A percentile compares a stretch with the other conserved stretches of the same genome.
Conservation (phyloP, 1,284 basidiomycete genomes). For the Exsudoporus floridanus region DNA sequence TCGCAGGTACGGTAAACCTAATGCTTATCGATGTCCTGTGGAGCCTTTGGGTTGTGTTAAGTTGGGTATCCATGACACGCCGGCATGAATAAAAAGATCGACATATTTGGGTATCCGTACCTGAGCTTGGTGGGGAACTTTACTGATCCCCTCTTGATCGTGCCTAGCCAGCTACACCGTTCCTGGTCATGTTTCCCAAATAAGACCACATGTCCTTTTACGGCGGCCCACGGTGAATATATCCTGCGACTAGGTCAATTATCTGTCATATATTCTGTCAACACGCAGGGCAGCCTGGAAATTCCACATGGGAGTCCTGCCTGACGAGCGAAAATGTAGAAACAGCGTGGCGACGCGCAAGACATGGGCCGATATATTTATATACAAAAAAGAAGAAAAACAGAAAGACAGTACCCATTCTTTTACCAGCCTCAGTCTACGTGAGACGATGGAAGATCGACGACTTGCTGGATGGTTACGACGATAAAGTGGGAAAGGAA, state of each 20-base stretch:
- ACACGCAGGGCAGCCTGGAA: neutral
- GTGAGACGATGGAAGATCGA: slow-evolving; percentile 8
- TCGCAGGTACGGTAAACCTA: neutral
- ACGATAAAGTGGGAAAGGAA: neutral
- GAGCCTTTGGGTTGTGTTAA: neutral
- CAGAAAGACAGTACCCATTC: neutral
- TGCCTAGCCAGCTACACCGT: slow-evolving; percentile 13
- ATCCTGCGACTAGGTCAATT: neutral
- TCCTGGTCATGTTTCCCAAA: slow-evolving; percentile 8
- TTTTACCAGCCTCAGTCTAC: neutral
- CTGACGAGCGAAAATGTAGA: neutral
- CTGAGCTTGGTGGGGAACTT: slow-evolving; percentile 10
- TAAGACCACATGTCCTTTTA: neutral
- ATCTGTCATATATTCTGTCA: neutral
- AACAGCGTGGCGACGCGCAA: neutral
- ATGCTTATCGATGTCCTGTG: neutral
- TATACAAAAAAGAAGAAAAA: neutral
- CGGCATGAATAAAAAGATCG: slow-evolving; percentile 1
- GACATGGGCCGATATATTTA: neutral
- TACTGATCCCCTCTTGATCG: slow-evolving; percentile 2
- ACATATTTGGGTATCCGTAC: slow-evolving; percentile 11
- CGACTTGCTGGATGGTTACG: slow-evolving; percentile 1
- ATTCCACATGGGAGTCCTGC: neutral
- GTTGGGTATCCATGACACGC: slow-evolving; percentile 4
- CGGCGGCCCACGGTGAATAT: neutral